phyloP scores from a whole-genome alignment of 306 rosid species.

The Urtica urens region DNA sequence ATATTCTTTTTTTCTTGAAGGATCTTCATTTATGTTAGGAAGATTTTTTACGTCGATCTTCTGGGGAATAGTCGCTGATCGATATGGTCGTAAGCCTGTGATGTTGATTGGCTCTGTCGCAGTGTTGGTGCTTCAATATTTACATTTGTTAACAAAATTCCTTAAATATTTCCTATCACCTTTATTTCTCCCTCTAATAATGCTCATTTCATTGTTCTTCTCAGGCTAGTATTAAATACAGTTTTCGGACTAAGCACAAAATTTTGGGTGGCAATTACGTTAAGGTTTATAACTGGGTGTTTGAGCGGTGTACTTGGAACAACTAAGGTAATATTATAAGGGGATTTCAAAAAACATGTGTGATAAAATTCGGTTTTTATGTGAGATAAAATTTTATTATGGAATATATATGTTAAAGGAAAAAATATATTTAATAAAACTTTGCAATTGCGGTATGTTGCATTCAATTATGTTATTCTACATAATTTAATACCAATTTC shows the following conservation, averaged over 20 bases:
- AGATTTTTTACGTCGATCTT: constrained; percentile 57
- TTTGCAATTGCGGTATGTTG: too few relatives aligned
- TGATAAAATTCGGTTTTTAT: too few relatives aligned
- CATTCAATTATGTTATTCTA: too few relatives aligned
- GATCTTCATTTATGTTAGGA: constrained; percentile 75
- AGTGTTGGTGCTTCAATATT: constrained; percentile 27
- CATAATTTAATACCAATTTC: too few relatives aligned
- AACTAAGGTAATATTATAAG: constrained; percentile 90
- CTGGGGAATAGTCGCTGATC: constrained; percentile 84
- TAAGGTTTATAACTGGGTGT: constrained; percentile 73
- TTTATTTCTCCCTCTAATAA: neutral
- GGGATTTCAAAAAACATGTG: too few relatives aligned
- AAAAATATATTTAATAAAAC: too few relatives aligned
- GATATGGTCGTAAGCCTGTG: constrained; percentile 79
- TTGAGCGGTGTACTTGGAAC: constrained; percentile 81
- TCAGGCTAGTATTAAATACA: constrained; percentile 67
- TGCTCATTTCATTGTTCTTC: neutral
- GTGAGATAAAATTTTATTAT: too few relatives aligned
- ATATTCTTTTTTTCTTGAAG: constrained; percentile 21
- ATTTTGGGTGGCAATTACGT: constrained; percentile 73
- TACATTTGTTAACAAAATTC: too few relatives aligned
- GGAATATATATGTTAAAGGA: too few relatives aligned
- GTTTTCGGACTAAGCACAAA: constrained; percentile 83
- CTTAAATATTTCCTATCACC: neutral
- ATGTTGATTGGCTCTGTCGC: constrained; percentile 36